Conservation (phyloP, 306 rosid species). For the Corylus heterophylla region DNA sequence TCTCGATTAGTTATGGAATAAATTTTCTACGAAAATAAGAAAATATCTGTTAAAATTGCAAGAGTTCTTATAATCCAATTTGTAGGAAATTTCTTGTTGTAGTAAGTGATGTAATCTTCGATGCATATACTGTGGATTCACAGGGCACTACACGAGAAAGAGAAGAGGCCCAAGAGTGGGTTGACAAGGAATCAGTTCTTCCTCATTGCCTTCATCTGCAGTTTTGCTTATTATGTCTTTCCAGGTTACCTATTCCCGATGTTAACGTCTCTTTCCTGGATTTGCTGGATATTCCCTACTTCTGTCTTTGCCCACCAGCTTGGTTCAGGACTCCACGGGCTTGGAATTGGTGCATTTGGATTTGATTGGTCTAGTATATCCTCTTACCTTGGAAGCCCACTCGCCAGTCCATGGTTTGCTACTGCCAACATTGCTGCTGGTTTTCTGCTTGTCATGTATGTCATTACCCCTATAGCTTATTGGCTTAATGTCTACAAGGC, state of each 20-base stretch:
- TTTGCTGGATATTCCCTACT: constrained; percentile 76
- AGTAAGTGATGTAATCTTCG: neutral
- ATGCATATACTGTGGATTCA: neutral
- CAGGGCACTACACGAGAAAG: constrained; percentile 82
- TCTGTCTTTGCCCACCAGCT: constrained; percentile 68
- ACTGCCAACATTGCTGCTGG: constrained; percentile 80
- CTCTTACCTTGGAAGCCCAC: constrained; percentile 78
- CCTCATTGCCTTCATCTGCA: constrained; percentile 61
- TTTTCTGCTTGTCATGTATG: constrained; percentile 55
- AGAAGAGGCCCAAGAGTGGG: constrained; percentile 55
- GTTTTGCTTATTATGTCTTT: constrained; percentile 73
- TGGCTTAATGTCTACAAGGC: constrained; percentile 61
- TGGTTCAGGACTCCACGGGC: constrained; percentile 81
- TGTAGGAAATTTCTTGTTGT: neutral
- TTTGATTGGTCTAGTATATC: constrained; percentile 78
- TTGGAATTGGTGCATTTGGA: constrained; percentile 72
- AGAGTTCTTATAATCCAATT: too few relatives aligned
- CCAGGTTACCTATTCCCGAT: constrained; percentile 79
- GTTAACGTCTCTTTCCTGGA: constrained; percentile 71
- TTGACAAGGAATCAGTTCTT: constrained; percentile 68
- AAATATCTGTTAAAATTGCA: too few relatives aligned
- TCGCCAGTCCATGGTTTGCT: constrained; percentile 95
- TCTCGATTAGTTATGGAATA: too few relatives aligned
- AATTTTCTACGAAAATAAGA: too few relatives aligned
- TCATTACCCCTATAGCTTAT: constrained; percentile 60